Evolutionary conservation across 106 monocot genomes (phyloP), one percentile per base, ranked within the genome.

Genomic region (Acorus gramineus): DNA sequence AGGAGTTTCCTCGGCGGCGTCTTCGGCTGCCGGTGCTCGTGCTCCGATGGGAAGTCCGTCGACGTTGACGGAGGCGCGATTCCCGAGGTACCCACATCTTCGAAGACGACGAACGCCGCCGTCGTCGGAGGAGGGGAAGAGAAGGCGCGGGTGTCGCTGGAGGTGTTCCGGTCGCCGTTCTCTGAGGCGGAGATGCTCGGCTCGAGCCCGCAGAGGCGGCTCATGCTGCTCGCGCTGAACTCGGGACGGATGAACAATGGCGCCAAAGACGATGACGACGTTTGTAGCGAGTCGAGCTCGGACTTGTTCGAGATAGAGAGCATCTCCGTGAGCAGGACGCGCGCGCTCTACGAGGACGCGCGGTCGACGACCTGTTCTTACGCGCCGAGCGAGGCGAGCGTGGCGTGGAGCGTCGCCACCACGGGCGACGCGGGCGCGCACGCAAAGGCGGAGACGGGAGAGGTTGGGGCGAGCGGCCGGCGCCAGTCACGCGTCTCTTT

Each of bases 251-350:
- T 28, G 28, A 28, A 28, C 49, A 59, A 47, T n/a, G 60, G 7
- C 51, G 52, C 28, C 60, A 10, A 42, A 5, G 55, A 44, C 6
- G 68, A 68, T 2, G 70, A 72, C 5, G 84, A 80, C 28, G 7
- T 49, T 4, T 2, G 45, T 42, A 89, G 82, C 60, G 85, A 89
- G 57, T 62, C 85, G 55, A 89, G 89, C 69, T 89, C 89, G 3
- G 89, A 89, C 13, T 42, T 89, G 77, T 89, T 89, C 73, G 89
- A 89, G 69, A 85, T 89, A 62, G 81, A 85, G 54, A 85, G 79
- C 71, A 12, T 82, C 49, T 68, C 68, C 1, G 60, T 71, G 46
- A 70, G 50, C 11, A 45, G 52, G 6, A 51, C 60, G 4, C 59
- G 69, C 12, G 58, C 53, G 46, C 52, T 73, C 69, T 43, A 61